These are phyloP conservation scores for Sordariomycetes sp. DNA, from an alignment of 2,329 filamentous ascomycete genomes.

Conservation along the genomic window DNA sequence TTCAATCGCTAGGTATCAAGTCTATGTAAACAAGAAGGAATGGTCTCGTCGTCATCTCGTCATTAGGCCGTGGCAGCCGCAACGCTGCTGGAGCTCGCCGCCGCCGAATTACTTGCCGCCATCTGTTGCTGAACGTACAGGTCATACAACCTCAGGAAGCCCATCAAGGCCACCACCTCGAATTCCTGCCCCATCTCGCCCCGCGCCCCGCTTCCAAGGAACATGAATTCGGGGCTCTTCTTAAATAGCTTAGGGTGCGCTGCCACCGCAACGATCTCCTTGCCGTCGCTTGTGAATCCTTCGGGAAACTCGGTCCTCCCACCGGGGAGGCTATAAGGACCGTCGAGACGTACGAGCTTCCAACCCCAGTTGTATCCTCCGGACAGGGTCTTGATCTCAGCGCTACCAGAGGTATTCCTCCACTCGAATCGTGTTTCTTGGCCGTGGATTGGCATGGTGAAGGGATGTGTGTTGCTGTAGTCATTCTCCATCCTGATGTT, in stretches of 20 bases:
- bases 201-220: not conserved
- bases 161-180: conserved; percentile 1
- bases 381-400: not conserved
- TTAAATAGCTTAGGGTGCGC: not conserved
- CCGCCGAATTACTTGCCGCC: too few relatives aligned
- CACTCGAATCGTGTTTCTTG: not conserved
- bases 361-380: not conserved
- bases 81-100: too few relatives aligned
- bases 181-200: conserved; percentile 2
- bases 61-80: too few relatives aligned
- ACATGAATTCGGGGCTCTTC: not conserved
- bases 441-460: conserved; percentile 1
- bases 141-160: conserved; percentile 2
- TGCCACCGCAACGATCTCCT: not conserved
- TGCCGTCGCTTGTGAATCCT: not conserved
- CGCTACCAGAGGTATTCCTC: not conserved
- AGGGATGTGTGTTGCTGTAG: not conserved
- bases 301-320: not conserved
- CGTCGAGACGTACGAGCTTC: conserved; percentile 1
- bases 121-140: not conserved
- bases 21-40: too few relatives aligned
- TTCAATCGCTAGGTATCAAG: too few relatives aligned
- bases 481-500: not conserved
- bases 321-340: not conserved
- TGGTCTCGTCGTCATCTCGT: too few relatives aligned